Evolutionary conservation across 192 early-diverging fungal species (phyloP).

Genomic region (Backusella mclennaniae): DNA sequence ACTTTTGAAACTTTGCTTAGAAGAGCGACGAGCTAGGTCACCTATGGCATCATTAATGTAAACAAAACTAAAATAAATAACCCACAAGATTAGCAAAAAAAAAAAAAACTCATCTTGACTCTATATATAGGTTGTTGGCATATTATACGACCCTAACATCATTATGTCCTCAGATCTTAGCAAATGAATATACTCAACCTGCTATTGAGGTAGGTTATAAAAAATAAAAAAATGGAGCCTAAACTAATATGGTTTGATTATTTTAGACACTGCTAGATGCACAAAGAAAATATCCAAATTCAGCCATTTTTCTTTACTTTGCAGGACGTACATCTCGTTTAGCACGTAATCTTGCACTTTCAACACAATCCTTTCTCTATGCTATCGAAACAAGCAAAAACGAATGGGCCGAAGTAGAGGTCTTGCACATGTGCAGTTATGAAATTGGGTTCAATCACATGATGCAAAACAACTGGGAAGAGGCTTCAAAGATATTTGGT

Average conservation of each 20-base stretch:
- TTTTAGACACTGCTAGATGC: conserved; percentile 28
- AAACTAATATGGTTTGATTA: conserved; percentile 2
- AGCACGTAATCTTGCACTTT: conserved; percentile 26
- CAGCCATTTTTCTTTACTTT: conserved; percentile 32
- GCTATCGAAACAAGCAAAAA: conserved; percentile 33
- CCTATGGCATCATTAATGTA: conserved; percentile 54
- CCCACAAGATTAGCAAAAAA: not conserved
- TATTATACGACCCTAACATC: conserved; percentile 27
- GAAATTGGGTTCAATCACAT: conserved; percentile 33
- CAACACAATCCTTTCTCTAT: conserved; percentile 34
- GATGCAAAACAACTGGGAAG: conserved; percentile 31
- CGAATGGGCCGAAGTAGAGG: conserved; percentile 34
- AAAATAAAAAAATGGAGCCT: not conserved
- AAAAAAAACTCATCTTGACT: not conserved
- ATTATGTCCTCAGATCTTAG: conserved; percentile 29
- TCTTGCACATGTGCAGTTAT: conserved; percentile 24
- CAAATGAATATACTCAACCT: conserved; percentile 27
- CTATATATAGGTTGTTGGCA: conserved; percentile 16
- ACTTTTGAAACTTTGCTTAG: conserved; percentile 45
- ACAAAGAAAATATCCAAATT: conserved; percentile 30
- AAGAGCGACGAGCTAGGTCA: conserved; percentile 47
- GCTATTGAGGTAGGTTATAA: conserved; percentile 26
- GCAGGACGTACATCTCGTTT: conserved; percentile 32
- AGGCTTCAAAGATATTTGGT: conserved; percentile 15
- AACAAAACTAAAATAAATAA: not conserved